Base-by-base conservation (phyloP, 495 filamentous ascomycete species). In the Neurospora sp. region DNA sequence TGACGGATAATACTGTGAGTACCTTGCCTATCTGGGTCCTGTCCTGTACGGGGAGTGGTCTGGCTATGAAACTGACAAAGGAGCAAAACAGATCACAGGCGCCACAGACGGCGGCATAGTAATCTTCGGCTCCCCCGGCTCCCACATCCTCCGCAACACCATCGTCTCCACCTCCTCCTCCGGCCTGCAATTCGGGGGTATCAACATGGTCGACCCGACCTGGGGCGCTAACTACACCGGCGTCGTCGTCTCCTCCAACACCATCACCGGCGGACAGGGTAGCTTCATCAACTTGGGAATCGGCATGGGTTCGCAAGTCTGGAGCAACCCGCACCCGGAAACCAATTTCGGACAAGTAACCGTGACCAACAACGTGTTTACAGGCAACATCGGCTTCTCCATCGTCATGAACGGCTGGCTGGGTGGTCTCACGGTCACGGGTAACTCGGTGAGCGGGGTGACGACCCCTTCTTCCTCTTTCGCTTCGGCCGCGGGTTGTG, bases 21-120 rank as follows among this genome's bases (percentile, higher is more conserved):
- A n/a, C n/a, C n/a, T n/a, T n/a, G n/a, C n/a, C n/a, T n/a, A n/a
- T n/a, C n/a, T n/a, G n/a, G n/a, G n/a, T n/a, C n/a, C n/a, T n/a
- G n/a, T n/a, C n/a, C n/a, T n/a, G n/a, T n/a, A n/a, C n/a, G n/a
- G n/a, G n/a, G n/a, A n/a, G n/a, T n/a, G n/a, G n/a, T n/a, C n/a
- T n/a, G n/a, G n/a, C n/a, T n/a, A n/a, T n/a, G n/a, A n/a, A n/a
- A n/a, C n/a, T 48, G 41, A 37, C 48, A 59, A 12, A 69, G 7
- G n/a, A n/a, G n/a, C n/a, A n/a, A 0, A 10, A 18, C 5, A 74
- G 59, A 71, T 69, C 53, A 73, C 72, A 9, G 74, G 74, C 9
- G 20, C 74, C 12, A 75, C 74, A 8, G 74, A 75, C 46, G 74
- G 74, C 40, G 74, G 74, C 3, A 75, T 75, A 27, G 74, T 75